Conservation (phyloP, 768 basidiomycete genomes). For the Suillus variegatus region DNA sequence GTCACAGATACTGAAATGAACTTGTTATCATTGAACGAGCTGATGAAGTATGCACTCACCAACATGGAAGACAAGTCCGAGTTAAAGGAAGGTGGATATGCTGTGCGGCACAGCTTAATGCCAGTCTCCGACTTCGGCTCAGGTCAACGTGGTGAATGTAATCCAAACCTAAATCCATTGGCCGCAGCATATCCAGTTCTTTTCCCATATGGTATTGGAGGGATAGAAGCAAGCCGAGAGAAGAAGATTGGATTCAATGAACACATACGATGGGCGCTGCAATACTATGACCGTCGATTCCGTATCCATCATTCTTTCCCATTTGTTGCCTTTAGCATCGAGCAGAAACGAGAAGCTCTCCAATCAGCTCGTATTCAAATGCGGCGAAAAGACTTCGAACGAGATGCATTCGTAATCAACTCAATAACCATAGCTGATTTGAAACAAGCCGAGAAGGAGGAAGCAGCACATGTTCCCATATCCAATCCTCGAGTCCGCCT, state of each 20-base stretch:
- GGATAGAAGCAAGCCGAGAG: constrained; percentile 27
- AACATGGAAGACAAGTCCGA: background rate
- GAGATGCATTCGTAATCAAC: constrained; percentile 20
- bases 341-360: constrained; percentile 29
- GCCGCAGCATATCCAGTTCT: constrained; percentile 10
- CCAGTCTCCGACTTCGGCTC: background rate
- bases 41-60: background rate
- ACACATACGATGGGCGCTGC: constrained; percentile 32
- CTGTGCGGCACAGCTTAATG: background rate
- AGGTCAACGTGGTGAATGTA: background rate
- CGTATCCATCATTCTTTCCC: constrained; percentile 31
- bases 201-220: constrained; percentile 37
- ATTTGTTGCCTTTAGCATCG: constrained; percentile 33
- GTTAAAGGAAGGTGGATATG: background rate
- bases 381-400: constrained; percentile 20
- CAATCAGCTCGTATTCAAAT: constrained; percentile 37
- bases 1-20: background rate
- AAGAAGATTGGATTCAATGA: constrained; percentile 26
- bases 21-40: background rate
- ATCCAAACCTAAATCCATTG: background rate
- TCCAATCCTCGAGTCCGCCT: constrained; percentile 28
- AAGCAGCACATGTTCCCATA: constrained; percentile 20
- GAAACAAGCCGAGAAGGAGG: constrained; percentile 36
- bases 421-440: constrained; percentile 33
- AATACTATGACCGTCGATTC: constrained; percentile 32